Evolutionary conservation across 164 flowering plant genomes (phyloP).

Genomic region (Chimonanthus praecox): DNA sequence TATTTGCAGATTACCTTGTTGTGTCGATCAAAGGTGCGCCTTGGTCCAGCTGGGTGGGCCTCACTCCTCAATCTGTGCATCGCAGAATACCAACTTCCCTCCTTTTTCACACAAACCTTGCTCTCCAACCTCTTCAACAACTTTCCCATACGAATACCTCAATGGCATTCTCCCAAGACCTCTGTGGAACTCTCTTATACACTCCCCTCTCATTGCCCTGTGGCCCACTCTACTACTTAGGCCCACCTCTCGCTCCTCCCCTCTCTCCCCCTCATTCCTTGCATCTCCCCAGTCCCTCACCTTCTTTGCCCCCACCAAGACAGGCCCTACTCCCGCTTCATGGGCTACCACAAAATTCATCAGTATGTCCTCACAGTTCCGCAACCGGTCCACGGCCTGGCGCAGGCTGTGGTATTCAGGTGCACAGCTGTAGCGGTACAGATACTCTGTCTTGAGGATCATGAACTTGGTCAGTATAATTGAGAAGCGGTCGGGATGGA

Average conservation of each 20-base stretch:
- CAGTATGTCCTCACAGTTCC: slow-evolving; percentile 84
- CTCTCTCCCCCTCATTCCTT: slow-evolving; percentile 42
- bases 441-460: slow-evolving; percentile 43
- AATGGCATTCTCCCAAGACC: slow-evolving; percentile 71
- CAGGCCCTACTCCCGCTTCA: slow-evolving; percentile 39
- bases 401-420: slow-evolving; percentile 16
- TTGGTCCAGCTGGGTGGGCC: too few species aligned
- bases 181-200: slow-evolving; percentile 70
- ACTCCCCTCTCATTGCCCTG: slow-evolving; percentile 76
- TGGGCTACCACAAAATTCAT: slow-evolving; percentile 86
- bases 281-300: slow-evolving; percentile 74
- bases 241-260: slow-evolving; percentile 44
- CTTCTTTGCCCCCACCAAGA: slow-evolving; percentile 51
- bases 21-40: too few species aligned
- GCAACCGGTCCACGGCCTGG: slow-evolving; percentile 43
- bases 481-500: slow-evolving; percentile 65
- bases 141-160: slow-evolving; percentile 69
- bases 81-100: slow-evolving; percentile 68
- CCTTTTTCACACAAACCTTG: slow-evolving; percentile 73
- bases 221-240: slow-evolving; percentile 72
- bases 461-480: slow-evolving; percentile 79
- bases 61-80: slow-evolving; percentile 26
- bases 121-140: slow-evolving; percentile 61
- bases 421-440: slow-evolving; percentile 50
- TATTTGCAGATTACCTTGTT: too few species aligned